A percentile compares a stretch with the other conserved stretches of the same genome.
Conservation (phyloP, 148 eudicot species). For the Heliamphora exappendiculata region DNA sequence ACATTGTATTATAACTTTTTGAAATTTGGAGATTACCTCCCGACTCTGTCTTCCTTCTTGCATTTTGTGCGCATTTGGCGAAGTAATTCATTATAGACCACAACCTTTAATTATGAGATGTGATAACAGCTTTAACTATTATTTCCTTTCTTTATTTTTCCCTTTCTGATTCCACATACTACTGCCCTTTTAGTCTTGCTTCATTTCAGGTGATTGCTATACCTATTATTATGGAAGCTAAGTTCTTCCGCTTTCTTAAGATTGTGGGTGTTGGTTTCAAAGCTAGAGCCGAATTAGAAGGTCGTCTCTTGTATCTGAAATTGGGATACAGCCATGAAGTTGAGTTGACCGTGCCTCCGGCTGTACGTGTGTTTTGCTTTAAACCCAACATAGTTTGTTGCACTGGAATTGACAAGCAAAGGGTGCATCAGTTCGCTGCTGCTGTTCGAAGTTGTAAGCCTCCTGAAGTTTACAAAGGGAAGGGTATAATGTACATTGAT, state of each 20-base stretch:
- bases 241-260: constrained; percentile 60
- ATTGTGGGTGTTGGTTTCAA: constrained; percentile 72
- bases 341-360: constrained; percentile 62
- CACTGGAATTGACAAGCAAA: constrained; percentile 54
- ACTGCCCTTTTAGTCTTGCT: too few relatives aligned
- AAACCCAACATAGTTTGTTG: constrained; percentile 55
- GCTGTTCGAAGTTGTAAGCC: constrained; percentile 64
- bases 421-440: constrained; percentile 75
- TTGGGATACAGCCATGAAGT: constrained; percentile 76
- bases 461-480: constrained; percentile 62
- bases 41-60: too few relatives aligned
- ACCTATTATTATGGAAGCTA: constrained; percentile 46
- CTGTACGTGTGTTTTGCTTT: constrained; percentile 71
- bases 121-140: too few relatives aligned
- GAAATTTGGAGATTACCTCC: too few relatives aligned
- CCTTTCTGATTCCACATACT: too few relatives aligned
- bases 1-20: too few relatives aligned
- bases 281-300: constrained; percentile 66
- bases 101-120: too few relatives aligned
- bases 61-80: too few relatives aligned
- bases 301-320: constrained; percentile 54
- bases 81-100: too few relatives aligned
- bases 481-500: constrained; percentile 62
- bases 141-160: too few relatives aligned
- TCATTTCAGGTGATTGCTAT: constrained; percentile 10